Evolutionary conservation across 163 green algal species (phyloP), one percentile per base, ranked within the genome.

Genomic region (Volvox carteri): DNA sequence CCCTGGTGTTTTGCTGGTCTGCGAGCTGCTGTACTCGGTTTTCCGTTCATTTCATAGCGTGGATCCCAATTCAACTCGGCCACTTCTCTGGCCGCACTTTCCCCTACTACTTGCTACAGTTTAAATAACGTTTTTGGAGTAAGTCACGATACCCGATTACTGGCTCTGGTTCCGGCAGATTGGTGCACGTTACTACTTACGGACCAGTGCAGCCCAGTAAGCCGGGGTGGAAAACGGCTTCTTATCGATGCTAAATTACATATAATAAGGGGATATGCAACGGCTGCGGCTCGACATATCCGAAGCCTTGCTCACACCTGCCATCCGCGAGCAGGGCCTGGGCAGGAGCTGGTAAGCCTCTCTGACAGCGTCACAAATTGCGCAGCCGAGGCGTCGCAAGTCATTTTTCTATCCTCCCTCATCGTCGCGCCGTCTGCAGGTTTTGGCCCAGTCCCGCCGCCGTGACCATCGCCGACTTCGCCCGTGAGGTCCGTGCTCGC

Each of bases 271-370:
- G 46, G 33, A 6, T 9, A 84, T 84, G 75, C 75, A 84, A 50
- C 35, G 83, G 12, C 14, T 88, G 37, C 50, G 83, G 12, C 50
- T 88, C 0, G 68, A 81, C 37, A 9, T 88, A 9, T 75, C 83
- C 1, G 83, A 88, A 5, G 83, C 37, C 23, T 33, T 88, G 37
- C 50, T 75, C 48, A 60, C 83, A 0, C 19, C 67, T 0, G 8
- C 44, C 62, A 30, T 58, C 21, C 62, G 80, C 44, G 41, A 48
- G 44, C 30, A 79, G 33, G 80, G 80, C 33, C 44, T 87, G 37
- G 62, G n/a, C 62, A 18, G 80, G 2, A 42, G 62, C 46, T 87
- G 80, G 80, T 87, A 33, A 1, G 80, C 52, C 14, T 30, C 73
- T 25, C 58, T 11, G 5, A 28, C 44, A 41, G 39, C 19, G 39